A percentile compares a stretch with the other conserved stretches of the same genome.
These are phyloP conservation scores for Zygotorulaspora sp. DNA, from an alignment of 805 yeast genomes.

Conservation along the genomic window DNA sequence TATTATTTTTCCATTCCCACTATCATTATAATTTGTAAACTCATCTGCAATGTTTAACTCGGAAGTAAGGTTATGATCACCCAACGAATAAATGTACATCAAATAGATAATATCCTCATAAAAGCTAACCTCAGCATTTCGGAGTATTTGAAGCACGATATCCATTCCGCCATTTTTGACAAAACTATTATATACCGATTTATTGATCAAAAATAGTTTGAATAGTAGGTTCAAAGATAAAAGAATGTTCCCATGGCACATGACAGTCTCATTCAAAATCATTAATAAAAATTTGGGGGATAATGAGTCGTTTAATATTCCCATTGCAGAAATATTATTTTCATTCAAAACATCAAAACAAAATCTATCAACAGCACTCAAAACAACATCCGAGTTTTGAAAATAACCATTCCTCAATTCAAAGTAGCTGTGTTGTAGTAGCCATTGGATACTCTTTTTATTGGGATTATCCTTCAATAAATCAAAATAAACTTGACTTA, in stretches of 20 bases:
- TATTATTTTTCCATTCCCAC: slow-evolving; percentile 2
- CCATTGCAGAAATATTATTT: slow-evolving; percentile 42
- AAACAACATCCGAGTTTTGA: slow-evolving; percentile 27
- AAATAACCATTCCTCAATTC: slow-evolving; percentile 38
- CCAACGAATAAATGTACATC: slow-evolving; percentile 40
- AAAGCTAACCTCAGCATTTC: slow-evolving; percentile 31
- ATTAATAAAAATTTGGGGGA: slow-evolving; percentile 65
- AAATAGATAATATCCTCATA: slow-evolving; percentile 42
- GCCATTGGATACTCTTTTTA: slow-evolving; percentile 48
- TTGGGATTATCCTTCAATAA: slow-evolving; percentile 47
- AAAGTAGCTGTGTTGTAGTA: slow-evolving; percentile 50
- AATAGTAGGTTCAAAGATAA: slow-evolving; percentile 44
- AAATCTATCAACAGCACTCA: slow-evolving; percentile 30
- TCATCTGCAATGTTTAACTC: slow-evolving; percentile 4
- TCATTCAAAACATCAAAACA: slow-evolving; percentile 38
- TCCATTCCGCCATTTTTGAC: slow-evolving; percentile 44
- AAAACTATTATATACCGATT: slow-evolving; percentile 46
- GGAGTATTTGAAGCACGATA: slow-evolving; percentile 44
- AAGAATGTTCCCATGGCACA: slow-evolving; percentile 19
- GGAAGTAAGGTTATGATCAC: slow-evolving; percentile 6
- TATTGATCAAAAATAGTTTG: slow-evolving; percentile 46
- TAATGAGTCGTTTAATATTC: slow-evolving; percentile 46
- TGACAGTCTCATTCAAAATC: slow-evolving; percentile 36
- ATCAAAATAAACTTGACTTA: slow-evolving; percentile 21
- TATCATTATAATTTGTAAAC: slow-evolving; percentile 2